Percentiles rank a stretch among this genome's conserved stretches.
Evolutionary conservation across 345 rosid genomes (phyloP).

Genomic region (Lumnitzera littorea): DNA sequence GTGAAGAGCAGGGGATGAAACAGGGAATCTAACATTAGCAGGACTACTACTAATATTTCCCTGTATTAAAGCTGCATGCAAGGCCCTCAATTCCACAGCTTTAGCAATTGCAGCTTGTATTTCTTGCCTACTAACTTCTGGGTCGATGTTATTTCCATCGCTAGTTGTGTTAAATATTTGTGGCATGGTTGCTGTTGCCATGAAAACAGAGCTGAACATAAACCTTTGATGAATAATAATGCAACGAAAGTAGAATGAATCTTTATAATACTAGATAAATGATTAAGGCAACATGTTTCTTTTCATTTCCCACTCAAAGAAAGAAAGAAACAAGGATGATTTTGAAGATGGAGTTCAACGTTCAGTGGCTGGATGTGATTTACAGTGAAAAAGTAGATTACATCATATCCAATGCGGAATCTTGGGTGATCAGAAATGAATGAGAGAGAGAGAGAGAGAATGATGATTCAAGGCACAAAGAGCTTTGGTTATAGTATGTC

Average conservation of each 20-base stretch:
- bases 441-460: slow-evolving; percentile 11
- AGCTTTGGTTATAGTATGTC: not conserved
- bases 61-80: slow-evolving; percentile 68
- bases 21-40: slow-evolving; percentile 36
- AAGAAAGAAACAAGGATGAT: slow-evolving; percentile 6
- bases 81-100: slow-evolving; percentile 73
- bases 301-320: not conserved
- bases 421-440: slow-evolving; percentile 26
- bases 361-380: slow-evolving; percentile 28
- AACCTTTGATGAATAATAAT: slow-evolving; percentile 7
- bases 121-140: slow-evolving; percentile 43
- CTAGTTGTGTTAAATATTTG: slow-evolving; percentile 29
- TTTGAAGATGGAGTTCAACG: not conserved
- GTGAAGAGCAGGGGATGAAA: slow-evolving; percentile 58
- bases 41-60: slow-evolving; percentile 45
- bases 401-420: slow-evolving; percentile 33
- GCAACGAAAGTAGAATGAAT: slow-evolving; percentile 1
- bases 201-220: slow-evolving; percentile 25
- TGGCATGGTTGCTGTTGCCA: slow-evolving; percentile 46
- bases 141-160: slow-evolving; percentile 10
- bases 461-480: slow-evolving; percentile 1
- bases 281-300: not conserved
- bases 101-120: slow-evolving; percentile 83
- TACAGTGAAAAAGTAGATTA: slow-evolving; percentile 11
- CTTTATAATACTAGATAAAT: not conserved